Conservation (phyloP, 441 rosid genomes). For the Pelargonium cotyledonis region DNA sequence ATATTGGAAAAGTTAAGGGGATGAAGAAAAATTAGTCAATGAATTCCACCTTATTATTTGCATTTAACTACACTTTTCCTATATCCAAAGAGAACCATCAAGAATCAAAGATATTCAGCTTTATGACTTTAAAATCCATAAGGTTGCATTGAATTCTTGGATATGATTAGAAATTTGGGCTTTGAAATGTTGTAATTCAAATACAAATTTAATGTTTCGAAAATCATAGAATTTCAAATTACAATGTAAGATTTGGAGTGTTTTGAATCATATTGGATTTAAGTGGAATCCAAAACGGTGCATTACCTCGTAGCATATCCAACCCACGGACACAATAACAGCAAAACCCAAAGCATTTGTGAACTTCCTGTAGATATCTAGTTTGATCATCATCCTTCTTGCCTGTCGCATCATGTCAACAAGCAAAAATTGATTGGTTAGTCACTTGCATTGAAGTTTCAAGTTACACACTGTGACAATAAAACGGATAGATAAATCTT, state of each 20-base stretch:
- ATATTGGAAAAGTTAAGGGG: neutral
- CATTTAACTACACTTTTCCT: neutral
- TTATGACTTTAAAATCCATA: too few species aligned
- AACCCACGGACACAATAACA: slow-evolving; percentile 83
- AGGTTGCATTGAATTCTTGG: too few species aligned
- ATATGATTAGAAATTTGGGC: too few species aligned
- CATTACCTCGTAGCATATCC: slow-evolving; percentile 96
- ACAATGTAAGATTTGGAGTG: too few species aligned
- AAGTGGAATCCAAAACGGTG: neutral
- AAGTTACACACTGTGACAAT: neutral
- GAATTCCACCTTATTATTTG: neutral
- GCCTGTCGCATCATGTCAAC: slow-evolving; percentile 38
- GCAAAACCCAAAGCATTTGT: slow-evolving; percentile 91
- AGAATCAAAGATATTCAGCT: neutral
- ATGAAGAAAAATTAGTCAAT: neutral
- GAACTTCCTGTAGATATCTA: slow-evolving; percentile 15
- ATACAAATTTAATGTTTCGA: too few species aligned
- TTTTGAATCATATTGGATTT: too few species aligned
- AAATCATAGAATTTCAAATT: too few species aligned
- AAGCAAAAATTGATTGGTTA: slow-evolving; percentile 7
- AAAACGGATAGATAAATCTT: neutral
- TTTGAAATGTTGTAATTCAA: too few species aligned
- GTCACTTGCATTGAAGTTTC: neutral
- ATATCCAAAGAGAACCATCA: neutral
- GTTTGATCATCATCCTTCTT: slow-evolving; percentile 75